Evolutionary conservation across 306 rosid species (phyloP).

Genomic region (Cicer arietinum): DNA sequence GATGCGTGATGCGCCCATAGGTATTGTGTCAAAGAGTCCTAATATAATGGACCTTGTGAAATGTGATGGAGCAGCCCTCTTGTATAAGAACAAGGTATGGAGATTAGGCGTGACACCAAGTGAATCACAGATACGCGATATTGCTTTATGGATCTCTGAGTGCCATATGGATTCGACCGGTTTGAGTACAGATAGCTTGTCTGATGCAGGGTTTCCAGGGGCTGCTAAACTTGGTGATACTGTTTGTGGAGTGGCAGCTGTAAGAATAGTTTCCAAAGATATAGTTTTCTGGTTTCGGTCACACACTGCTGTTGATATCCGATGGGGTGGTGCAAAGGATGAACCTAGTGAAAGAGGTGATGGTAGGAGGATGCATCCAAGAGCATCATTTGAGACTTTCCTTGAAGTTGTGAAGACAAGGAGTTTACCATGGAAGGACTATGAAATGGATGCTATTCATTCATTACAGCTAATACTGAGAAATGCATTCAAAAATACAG

Average conservation of each 20-base stretch:
- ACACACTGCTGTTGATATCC: conserved; percentile 81
- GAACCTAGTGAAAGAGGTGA: conserved; percentile 79
- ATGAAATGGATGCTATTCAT: conserved; percentile 98
- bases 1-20: conserved; percentile 92
- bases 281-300: conserved; percentile 90
- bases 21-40: conserved; percentile 87
- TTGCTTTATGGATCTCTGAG: conserved; percentile 73
- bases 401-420: conserved; percentile 86
- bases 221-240: conserved; percentile 69
- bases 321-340: conserved; percentile 98
- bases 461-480: conserved; percentile 94
- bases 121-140: conserved; percentile 76
- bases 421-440: conserved; percentile 91
- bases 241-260: conserved; percentile 96
- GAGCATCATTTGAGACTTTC: conserved; percentile 96
- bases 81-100: conserved; percentile 78
- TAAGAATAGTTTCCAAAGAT: conserved; percentile 74
- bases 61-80: conserved; percentile 91
- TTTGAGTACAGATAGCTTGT: conserved; percentile 93
- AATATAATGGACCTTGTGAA: conserved; percentile 95
- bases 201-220: conserved; percentile 86
- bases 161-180: conserved; percentile 92
- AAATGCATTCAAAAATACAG: conserved; percentile 73
- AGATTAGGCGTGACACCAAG: conserved; percentile 75
- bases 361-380: conserved; percentile 86